Evolutionary conservation across 2,329 filamentous ascomycete species (phyloP), one percentile per base, ranked within the genome.

Genomic region (Trichoderma guizhouense): DNA sequence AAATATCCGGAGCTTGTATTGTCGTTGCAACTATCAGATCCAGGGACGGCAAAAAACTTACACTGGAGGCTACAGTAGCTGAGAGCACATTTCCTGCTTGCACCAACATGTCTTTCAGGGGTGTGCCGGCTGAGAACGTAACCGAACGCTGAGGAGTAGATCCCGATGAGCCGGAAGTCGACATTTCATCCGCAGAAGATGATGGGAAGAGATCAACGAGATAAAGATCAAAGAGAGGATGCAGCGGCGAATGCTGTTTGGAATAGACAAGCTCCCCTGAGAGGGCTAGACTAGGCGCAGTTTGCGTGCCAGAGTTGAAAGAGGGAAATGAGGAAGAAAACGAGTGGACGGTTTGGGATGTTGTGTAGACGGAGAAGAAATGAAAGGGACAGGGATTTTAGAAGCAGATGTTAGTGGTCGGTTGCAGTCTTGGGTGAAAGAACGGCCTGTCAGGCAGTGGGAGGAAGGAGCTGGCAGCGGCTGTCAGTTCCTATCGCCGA

Each of bases 391-490:
- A 72, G 55, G 69, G 61, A 47, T 72, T 74, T 71, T 72, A 72
- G 69, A 74, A 70, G 67, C 34, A 53, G 55, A 71, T 55, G 47
- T 61, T 61, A 62, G 39, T 43, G 36, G 60, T 39, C 61, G 34
- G 36, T 39, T 62, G n/a, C 11, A 34, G 53, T 34, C 47, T 15
- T 24, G 28, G 32, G 28, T 58, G 71, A 71, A 71, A 73, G 73
- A 71, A 57, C 67, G 69, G 73, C 65, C 68, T 67, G 63, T 62
- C 58, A 58, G 67, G 39, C 51, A 72, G 67, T n/a, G 9, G 15
- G 61, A 58, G 73, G 75, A 73, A 76, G 74, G 71, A 76, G 72
- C 74, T 73, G 77, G 76, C 79, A 77, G 77, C 78, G 75, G 76
- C 74, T 73, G 72, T 72, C 69, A 67, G 67, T 58, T 51, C 69